Conservation (phyloP, 805 yeast species). For the Lachancea quebecensis region DNA sequence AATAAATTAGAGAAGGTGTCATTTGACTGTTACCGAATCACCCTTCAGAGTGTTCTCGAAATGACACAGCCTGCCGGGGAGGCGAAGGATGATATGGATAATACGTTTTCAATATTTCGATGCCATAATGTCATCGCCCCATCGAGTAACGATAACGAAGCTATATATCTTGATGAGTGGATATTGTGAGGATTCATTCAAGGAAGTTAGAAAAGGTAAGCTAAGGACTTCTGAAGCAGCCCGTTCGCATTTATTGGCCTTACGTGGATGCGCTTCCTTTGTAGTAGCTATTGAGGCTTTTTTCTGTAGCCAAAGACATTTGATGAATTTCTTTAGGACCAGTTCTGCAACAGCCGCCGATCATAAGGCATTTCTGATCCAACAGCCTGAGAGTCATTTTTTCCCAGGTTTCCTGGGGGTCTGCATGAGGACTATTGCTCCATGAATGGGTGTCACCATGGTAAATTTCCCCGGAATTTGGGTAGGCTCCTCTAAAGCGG, state of each 20-base stretch:
- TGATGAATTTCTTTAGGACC: conserved; percentile 39
- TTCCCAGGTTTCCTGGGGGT: conserved; percentile 32
- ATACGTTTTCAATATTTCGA: conserved; percentile 37
- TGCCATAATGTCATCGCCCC: conserved; percentile 36
- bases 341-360: conserved; percentile 77
- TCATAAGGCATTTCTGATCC: conserved; percentile 37
- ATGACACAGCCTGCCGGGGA: conserved; percentile 38
- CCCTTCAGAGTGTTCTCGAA: conserved; percentile 75
- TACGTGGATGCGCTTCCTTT: not conserved
- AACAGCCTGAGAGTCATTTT: conserved; percentile 36
- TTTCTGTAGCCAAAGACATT: not conserved
- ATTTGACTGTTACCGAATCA: conserved; percentile 64
- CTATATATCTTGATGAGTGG: conserved; percentile 46
- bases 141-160: conserved; percentile 35
- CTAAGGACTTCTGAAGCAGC: not conserved
- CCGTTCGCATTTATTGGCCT: not conserved
- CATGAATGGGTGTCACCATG: conserved; percentile 41
- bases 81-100: conserved; percentile 15
- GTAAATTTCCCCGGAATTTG: conserved; percentile 68
- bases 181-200: conserved; percentile 19
- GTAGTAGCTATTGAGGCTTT: not conserved
- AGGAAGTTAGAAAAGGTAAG: not conserved
- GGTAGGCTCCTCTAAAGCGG: conserved; percentile 36
- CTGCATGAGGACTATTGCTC: conserved; percentile 27
- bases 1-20: conserved; percentile 68